A percentile compares a stretch with the other conserved stretches of the same genome.
Conservation (phyloP, 2,329 filamentous ascomycete genomes). For the Bipolaris zeicola region DNA sequence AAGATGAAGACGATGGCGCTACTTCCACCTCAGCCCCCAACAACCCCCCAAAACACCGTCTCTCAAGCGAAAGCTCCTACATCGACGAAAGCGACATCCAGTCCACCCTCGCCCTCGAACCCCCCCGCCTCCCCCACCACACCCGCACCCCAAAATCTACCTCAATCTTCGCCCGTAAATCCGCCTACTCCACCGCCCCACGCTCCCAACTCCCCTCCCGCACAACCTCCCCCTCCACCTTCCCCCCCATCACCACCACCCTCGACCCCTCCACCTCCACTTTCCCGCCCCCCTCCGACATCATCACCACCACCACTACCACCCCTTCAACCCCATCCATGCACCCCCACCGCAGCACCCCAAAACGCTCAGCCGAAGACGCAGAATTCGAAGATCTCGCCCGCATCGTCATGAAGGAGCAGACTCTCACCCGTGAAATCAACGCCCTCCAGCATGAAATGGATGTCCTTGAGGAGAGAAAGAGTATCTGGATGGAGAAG, state of each 20-base stretch:
- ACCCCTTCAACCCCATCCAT: neutral
- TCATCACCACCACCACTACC: neutral
- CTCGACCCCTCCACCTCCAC: neutral
- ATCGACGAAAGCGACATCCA: conserved; percentile 4
- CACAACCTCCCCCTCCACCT: neutral
- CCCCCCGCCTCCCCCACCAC: neutral
- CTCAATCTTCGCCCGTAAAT: neutral
- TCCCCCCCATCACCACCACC: neutral
- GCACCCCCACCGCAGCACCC: neutral
- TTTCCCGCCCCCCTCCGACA: neutral
- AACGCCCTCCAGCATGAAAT: conserved; percentile 12
- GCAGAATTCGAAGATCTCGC: conserved; percentile 12
- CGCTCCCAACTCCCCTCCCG: neutral
- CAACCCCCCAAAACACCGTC: neutral
- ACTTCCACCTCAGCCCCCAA: neutral
- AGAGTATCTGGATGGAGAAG: conserved; percentile 8
- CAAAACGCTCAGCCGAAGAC: conserved; percentile 20
- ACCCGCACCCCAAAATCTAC: neutral
- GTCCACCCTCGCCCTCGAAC: conserved; percentile 2
- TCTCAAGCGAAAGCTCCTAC: conserved; percentile 4
- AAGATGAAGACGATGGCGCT: neutral
- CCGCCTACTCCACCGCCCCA: neutral
- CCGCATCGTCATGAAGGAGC: conserved; percentile 7
- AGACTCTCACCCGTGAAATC: conserved; percentile 13
- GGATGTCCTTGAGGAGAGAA: conserved; percentile 6